Evolutionary conservation across 1,284 basidiomycete genomes (phyloP).

Genomic region (Coniferiporia weirii): DNA sequence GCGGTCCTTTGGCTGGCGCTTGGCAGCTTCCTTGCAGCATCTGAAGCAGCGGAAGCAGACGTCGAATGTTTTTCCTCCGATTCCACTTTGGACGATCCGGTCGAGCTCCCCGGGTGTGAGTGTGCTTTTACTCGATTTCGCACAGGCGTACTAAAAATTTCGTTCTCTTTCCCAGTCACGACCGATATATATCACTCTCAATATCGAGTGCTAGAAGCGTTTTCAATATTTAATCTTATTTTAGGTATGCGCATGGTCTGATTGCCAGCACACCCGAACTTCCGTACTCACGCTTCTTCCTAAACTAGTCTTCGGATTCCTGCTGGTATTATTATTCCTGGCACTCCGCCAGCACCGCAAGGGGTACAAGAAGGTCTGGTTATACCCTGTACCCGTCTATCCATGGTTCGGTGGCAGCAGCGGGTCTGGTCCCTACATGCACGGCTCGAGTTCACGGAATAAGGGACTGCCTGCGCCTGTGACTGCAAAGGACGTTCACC

Average conservation of each 20-base stretch:
- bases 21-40: conserved; percentile 63
- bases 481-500: conserved; percentile 11
- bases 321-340: conserved; percentile 55
- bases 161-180: conserved; percentile 39
- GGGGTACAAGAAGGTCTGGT: conserved; percentile 70
- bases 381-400: conserved; percentile 62
- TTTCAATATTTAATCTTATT: conserved; percentile 69
- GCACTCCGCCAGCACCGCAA: conserved; percentile 58
- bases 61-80: conserved; percentile 61
- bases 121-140: conserved; percentile 20
- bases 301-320: conserved; percentile 52
- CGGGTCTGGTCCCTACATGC: conserved; percentile 25
- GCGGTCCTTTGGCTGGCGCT: conserved; percentile 79
- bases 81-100: conserved; percentile 42
- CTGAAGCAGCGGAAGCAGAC: conserved; percentile 68
- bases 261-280: conserved; percentile 3
- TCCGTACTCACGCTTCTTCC: conserved; percentile 15
- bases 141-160: conserved; percentile 6
- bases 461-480: conserved; percentile 12
- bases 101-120: conserved; percentile 59
- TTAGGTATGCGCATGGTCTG: conserved; percentile 43
- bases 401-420: conserved; percentile 54
- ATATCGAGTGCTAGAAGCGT: conserved; percentile 72
- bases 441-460: conserved; percentile 10
- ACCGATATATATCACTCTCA: conserved; percentile 76